phyloP scores from a whole-genome alignment of 2,329 filamentous ascomycete species.

The Domatiomyces catenatus region DNA sequence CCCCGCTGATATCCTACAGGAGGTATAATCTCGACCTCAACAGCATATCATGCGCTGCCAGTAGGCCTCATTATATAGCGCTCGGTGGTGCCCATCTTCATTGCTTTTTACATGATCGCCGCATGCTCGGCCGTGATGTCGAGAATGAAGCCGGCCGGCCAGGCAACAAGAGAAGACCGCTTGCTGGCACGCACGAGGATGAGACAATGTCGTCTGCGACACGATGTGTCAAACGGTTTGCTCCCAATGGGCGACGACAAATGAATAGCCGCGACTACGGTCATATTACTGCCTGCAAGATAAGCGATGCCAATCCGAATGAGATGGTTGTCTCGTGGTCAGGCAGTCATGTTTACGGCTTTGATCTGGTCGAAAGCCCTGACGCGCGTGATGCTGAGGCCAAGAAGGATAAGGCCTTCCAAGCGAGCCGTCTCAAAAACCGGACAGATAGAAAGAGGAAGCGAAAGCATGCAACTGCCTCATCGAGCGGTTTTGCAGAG shows the following conservation, averaged over 20 bases:
- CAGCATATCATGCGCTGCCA: slow-evolving; percentile 52
- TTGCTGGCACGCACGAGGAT: slow-evolving; percentile 33
- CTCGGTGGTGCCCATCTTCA: slow-evolving; percentile 53
- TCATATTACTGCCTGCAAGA: slow-evolving; percentile 56
- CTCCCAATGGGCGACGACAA: slow-evolving; percentile 41
- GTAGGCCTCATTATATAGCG: slow-evolving; percentile 54
- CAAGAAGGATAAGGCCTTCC: slow-evolving; percentile 17
- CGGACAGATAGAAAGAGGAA: slow-evolving; percentile 41
- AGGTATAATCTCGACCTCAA: slow-evolving; percentile 48
- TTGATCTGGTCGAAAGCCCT: slow-evolving; percentile 45
- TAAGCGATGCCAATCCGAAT: slow-evolving; percentile 52
- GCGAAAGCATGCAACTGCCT: slow-evolving; percentile 32
- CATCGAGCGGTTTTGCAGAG: slow-evolving; percentile 27
- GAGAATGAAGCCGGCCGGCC: slow-evolving; percentile 37
- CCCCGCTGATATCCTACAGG: slow-evolving; percentile 52
- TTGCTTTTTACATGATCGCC: slow-evolving; percentile 52
- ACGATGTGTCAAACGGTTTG: slow-evolving; percentile 50
- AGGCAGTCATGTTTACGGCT: slow-evolving; percentile 50
- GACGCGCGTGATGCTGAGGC: slow-evolving; percentile 34
- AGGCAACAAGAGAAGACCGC: slow-evolving; percentile 26
- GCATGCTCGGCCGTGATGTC: slow-evolving; percentile 49
- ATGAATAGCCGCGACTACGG: slow-evolving; percentile 41
- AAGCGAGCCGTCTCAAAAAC: slow-evolving; percentile 22
- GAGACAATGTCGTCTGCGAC: slow-evolving; percentile 45
- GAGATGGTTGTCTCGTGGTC: slow-evolving; percentile 56